A percentile compares a stretch with the other conserved stretches of the same genome.
phyloP scores from a whole-genome alignment of 2,329 filamentous ascomycete genomes.

The Madurella fahalii region DNA sequence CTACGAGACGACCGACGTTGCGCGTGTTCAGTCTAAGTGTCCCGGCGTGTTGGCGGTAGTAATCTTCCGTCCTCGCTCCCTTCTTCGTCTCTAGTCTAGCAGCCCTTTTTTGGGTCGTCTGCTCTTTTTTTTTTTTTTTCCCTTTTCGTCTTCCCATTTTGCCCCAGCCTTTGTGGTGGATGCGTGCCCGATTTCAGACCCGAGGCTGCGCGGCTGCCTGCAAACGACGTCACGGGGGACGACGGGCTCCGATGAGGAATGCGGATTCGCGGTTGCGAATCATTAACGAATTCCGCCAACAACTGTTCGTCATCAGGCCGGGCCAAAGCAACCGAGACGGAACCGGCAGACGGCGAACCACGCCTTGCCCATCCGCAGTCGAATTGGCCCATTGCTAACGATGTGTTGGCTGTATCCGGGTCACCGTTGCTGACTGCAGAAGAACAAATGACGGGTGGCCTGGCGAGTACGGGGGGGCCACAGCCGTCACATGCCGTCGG shows the following conservation, averaged over 20 bases:
- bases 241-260: conserved; percentile 18
- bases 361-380: background rate
- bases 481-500: conserved; percentile 13
- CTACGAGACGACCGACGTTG: background rate
- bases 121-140: background rate
- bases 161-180: conserved; percentile 7
- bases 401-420: conserved; percentile 15
- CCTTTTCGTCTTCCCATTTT: background rate
- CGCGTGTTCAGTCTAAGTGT: background rate
- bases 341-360: background rate
- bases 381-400: conserved; percentile 8
- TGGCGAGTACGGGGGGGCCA: conserved; percentile 16
- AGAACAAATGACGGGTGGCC: conserved; percentile 23
- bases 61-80: no score
- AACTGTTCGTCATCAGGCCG: background rate
- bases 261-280: conserved; percentile 4
- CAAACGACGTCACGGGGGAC: conserved; percentile 19
- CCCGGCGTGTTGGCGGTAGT: background rate
- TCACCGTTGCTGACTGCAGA: conserved; percentile 3
- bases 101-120: background rate
- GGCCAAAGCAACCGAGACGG: background rate
- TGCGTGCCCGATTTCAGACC: conserved; percentile 10
- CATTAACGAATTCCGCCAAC: background rate
- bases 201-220: conserved; percentile 16
- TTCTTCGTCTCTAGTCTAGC: background rate